A percentile compares a stretch with the other conserved stretches of the same genome.
phyloP scores from a whole-genome alignment of 225 moss, liverwort and hornwort species.

The Marchantia paleacea region DNA sequence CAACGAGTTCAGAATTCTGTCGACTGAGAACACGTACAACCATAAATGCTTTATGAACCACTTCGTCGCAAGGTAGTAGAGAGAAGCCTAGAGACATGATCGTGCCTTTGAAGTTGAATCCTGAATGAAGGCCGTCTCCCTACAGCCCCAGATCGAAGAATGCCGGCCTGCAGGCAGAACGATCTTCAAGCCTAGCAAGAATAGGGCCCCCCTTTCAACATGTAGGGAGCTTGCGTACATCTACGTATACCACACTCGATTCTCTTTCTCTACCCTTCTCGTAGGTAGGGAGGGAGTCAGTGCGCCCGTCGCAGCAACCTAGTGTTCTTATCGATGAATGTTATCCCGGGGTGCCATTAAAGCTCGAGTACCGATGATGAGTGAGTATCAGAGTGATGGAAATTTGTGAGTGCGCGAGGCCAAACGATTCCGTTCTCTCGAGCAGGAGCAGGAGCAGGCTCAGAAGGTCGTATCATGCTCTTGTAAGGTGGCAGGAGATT shows the following conservation, averaged over 20 bases:
- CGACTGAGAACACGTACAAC: background rate
- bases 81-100: background rate
- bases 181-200: background rate
- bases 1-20: background rate
- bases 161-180: background rate
- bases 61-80: background rate
- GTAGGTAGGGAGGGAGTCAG: background rate
- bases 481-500: background rate
- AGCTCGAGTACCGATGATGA: too few species aligned
- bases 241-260: background rate
- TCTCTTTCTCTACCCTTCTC: background rate
- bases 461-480: background rate
- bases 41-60: background rate
- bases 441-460: background rate
- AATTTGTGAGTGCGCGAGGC: too few species aligned
- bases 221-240: background rate
- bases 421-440: too few species aligned
- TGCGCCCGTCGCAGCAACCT: background rate
- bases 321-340: conserved; percentile 6
- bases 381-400: too few species aligned
- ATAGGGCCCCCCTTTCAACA: background rate
- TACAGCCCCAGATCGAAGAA: background rate
- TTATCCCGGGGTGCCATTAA: background rate
- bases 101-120: background rate
- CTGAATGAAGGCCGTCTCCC: background rate